Evolutionary conservation across 805 yeast species (phyloP).

Genomic region (Wickerhamomyces hampshirensis): DNA sequence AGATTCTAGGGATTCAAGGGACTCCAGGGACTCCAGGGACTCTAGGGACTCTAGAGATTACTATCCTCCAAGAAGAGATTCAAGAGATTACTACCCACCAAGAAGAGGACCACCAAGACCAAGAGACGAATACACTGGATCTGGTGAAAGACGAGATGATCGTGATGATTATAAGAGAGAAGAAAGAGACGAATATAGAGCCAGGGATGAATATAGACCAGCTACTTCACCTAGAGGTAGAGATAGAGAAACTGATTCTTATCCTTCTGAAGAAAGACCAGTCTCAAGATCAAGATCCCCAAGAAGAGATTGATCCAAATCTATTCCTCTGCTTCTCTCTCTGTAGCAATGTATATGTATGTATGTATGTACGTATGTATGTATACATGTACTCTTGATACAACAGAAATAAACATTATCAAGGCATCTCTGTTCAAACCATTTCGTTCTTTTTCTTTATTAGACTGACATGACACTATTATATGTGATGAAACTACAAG

Average conservation of each 20-base stretch:
- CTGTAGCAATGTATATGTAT: too few relatives aligned
- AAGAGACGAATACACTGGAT: conserved; percentile 11
- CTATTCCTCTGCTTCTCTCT: conserved; percentile 1
- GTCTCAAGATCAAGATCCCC: conserved; percentile 29
- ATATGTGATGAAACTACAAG: too few relatives aligned
- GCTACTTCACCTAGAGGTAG: conserved; percentile 12
- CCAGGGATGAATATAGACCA: conserved; percentile 16
- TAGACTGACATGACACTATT: too few relatives aligned
- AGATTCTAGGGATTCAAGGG: too few relatives aligned
- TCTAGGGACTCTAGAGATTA: too few relatives aligned
- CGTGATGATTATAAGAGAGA: conserved; percentile 11
- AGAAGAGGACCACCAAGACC: conserved; percentile 8
- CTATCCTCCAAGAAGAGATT: conserved; percentile 16
- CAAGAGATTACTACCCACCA: conserved; percentile 11
- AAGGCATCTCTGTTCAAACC: too few relatives aligned
- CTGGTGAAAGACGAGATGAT: conserved; percentile 11
- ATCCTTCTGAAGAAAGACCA: conserved; percentile 16
- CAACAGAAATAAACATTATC: too few relatives aligned
- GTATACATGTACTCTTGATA: too few relatives aligned
- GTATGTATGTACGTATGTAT: too few relatives aligned
- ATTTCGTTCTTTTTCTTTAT: too few relatives aligned
- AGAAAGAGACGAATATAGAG: conserved; percentile 12
- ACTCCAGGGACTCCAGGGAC: too few relatives aligned
- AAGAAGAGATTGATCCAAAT: conserved; percentile 18
- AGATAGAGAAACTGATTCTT: conserved; percentile 8